Evolutionary conservation across 176 grass and related monocot genomes (phyloP).

Genomic region (Phoenix roebelenii): DNA sequence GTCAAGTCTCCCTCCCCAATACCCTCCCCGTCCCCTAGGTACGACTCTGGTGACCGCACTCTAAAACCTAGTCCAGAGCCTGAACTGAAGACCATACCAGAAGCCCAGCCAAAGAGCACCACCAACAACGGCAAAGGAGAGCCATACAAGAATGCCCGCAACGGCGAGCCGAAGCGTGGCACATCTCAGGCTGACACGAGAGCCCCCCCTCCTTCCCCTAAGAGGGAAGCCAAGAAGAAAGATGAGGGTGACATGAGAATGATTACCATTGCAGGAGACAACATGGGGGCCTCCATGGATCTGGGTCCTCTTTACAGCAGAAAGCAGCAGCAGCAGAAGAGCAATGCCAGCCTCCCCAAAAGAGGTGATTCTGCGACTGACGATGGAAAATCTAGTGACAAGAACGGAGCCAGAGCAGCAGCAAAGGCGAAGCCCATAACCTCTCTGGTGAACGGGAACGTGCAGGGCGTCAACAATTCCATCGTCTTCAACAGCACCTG

Average conservation of each 20-base stretch:
- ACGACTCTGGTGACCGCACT: neutral
- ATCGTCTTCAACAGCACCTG: slow-evolving; percentile 26
- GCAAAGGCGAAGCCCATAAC: slow-evolving; percentile 18
- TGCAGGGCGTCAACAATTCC: slow-evolving; percentile 41
- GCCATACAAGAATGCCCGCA: neutral
- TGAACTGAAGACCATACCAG: slow-evolving; percentile 12
- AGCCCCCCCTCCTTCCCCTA: neutral
- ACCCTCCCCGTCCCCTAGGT: slow-evolving; percentile 14
- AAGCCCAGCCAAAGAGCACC: neutral
- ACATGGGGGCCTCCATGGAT: slow-evolving; percentile 31
- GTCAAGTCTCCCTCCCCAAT: slow-evolving; percentile 22
- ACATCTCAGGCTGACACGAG: slow-evolving; percentile 4
- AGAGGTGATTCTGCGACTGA: neutral
- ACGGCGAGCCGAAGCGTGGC: neutral
- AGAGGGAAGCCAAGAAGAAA: slow-evolving; percentile 5
- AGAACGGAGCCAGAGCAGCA: neutral
- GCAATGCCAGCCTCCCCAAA: slow-evolving; percentile 3
- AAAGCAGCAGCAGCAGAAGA: slow-evolving; percentile 13
- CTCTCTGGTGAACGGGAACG: slow-evolving; percentile 38
- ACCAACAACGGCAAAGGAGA: neutral
- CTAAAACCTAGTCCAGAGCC: neutral
- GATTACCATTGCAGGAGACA: slow-evolving; percentile 33
- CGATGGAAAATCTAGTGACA: neutral
- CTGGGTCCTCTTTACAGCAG: slow-evolving; percentile 12
- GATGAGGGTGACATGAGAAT: slow-evolving; percentile 22